Conservation (phyloP, 306 rosid genomes). For the Cucumis sativus region Cucumber_9930_V3 NC_026660.2:26250501-26251000, state of each 20-base stretch:
- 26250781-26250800: neutral
- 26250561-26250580: neutral
- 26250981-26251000: neutral
- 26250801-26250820: neutral
- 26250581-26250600: neutral
- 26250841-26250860: neutral
- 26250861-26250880: neutral
- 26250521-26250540: neutral
- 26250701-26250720: neutral
- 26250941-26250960: neutral
- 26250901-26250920: neutral
- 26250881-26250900: neutral
- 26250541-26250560: conserved; percentile 3
- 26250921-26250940: neutral
- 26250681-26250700: neutral
- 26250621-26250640: neutral
- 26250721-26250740: neutral
- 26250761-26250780: neutral
- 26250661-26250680: neutral
- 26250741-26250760: neutral
- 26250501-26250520: neutral
- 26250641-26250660: neutral
- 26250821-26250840: neutral
- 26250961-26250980: neutral
- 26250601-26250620: neutral